Base-by-base conservation (phyloP, 495 filamentous ascomycete genomes). In the Stereocaulon alpinum region DNA sequence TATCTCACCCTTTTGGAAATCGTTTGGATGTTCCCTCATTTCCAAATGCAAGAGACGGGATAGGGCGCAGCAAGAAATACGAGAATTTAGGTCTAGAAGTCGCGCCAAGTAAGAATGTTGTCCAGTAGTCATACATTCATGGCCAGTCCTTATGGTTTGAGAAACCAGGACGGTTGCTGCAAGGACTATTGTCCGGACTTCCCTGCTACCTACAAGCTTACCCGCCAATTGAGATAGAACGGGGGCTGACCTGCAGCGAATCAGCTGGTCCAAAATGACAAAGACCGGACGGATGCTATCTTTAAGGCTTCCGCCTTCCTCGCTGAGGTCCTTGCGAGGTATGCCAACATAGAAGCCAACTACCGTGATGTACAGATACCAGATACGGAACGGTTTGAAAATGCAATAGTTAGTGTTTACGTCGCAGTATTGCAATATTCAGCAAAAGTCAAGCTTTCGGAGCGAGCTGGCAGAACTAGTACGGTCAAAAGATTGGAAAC, bases 231-330 rank as follows among this genome's bases (percentile, higher is more conserved):
- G 2, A 2, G 10, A 6, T 54, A 45, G 11, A 4, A 9, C 30
- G 9, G 9, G 30, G 30, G 30, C 30, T 57, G 30, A 44, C 10
- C 6, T 24, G 18, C 24, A n/a, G 17, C n/a, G 11, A 14, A 52
- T 22, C 17, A 43, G 43, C 17, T 57, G n/a, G n/a, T 54, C 2
- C 58, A 60, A 47, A 60, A 60, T 55, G 6, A 60, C 20, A 15
- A 22, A 18, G 40, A 60, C 40, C 29, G 50, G 40, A 17, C 55
- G 9, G n/a, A 20, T 27, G n/a, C 48, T 15, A 43, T 54, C 10
- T 54, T 55, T 41, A 48, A 60, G 2, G 34, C 58, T 42, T 43
- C 49, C 15, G 30, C n/a, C 12, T 18, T 24, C 15, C 37, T 55
- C 2, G 49, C 34, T 22, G 22, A 60, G 14, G 37, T 41, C 24